Base-by-base conservation (phyloP, 768 basidiomycete genomes). In the Boletus bicolor region DNA sequence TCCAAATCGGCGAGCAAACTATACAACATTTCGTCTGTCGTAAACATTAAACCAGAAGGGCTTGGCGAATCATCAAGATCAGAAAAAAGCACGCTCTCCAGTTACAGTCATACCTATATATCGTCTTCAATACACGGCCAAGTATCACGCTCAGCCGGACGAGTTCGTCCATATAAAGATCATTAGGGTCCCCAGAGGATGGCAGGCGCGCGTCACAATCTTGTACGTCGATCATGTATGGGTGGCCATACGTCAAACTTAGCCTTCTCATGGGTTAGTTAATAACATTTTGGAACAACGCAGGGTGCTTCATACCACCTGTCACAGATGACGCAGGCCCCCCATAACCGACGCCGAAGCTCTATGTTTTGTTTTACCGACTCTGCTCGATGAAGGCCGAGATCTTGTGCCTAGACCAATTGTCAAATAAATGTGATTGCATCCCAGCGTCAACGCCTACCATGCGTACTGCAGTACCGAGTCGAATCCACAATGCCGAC, bases 141-240 rank as follows among this genome's bases (percentile, higher is more conserved):
- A 98, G 82, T 52, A 98, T 79, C 61, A 98, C 86, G 59, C 91
- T 93, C 51, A 99, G 75, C 53, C 94, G 88, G 53, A 96, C 87
- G 57, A 98, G 85, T 70, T 97, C 93, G 66, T 91, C 86, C 78
- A 93, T 83, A 73, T 94, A 94, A 56, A 89, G 71, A 68, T 88
- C 84, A 54, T 81, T 79, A 14, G 82, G 79, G 64, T 93, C 87
- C 43, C 91, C 93, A 2, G 91, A 91, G 9, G 92, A 92, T 1
- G 95, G 95, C 35, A 97, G 77, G 51, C 94, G 86, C 5, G 91
- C 89, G 72, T 99, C 96, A 71, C 97, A 99, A 71, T 99, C 97
- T 61, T 89, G 85, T 2, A 98, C 84, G 70, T 98, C 95, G 58
- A 99, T 96, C 89, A 96, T 91, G 69, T 86, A 89, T 3, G 96